phyloP scores from a whole-genome alignment of 2,329 filamentous ascomycete genomes.

The Exutisphaerella laricina region DNA sequence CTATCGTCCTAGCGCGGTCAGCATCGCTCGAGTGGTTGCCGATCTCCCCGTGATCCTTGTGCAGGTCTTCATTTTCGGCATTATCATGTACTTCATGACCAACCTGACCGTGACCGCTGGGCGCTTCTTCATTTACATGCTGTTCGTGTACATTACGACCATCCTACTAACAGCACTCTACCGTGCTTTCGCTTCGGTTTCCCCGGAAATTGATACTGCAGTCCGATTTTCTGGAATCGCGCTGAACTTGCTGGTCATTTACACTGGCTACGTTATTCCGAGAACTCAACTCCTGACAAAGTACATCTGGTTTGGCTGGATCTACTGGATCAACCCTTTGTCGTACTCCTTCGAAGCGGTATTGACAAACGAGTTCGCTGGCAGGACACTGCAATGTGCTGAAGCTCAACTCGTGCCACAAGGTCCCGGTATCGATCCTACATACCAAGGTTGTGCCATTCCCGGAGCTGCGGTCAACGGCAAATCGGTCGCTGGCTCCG shows the following conservation, averaged over 20 bases:
- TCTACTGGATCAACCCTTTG: conserved; percentile 48
- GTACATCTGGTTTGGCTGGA: conserved; percentile 63
- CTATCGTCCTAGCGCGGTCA: conserved; percentile 62
- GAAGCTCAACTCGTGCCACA: conserved; percentile 55
- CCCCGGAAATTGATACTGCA: conserved; percentile 59
- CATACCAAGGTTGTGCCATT: conserved; percentile 58
- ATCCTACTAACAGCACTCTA: conserved; percentile 60
- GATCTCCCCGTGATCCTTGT: conserved; percentile 57
- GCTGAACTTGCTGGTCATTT: conserved; percentile 58
- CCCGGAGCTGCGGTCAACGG: conserved; percentile 52
- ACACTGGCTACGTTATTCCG: conserved; percentile 63
- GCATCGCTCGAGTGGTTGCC: conserved; percentile 55
- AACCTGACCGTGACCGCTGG: conserved; percentile 53
- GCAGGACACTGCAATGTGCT: conserved; percentile 53
- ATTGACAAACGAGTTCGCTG: conserved; percentile 60
- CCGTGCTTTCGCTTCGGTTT: conserved; percentile 60
- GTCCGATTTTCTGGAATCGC: conserved; percentile 59
- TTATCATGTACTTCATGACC: conserved; percentile 63
- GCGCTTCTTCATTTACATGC: conserved; percentile 62
- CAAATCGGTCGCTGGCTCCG: conserved; percentile 47
- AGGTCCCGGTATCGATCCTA: conserved; percentile 51
- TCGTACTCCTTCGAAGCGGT: conserved; percentile 63
- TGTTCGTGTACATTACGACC: conserved; percentile 59
- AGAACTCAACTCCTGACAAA: conserved; percentile 53
- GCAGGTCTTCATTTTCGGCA: conserved; percentile 55